These are phyloP conservation scores for Penicillium steckii DNA, from an alignment of 495 filamentous ascomycete species.

Conservation along the genomic window DNA sequence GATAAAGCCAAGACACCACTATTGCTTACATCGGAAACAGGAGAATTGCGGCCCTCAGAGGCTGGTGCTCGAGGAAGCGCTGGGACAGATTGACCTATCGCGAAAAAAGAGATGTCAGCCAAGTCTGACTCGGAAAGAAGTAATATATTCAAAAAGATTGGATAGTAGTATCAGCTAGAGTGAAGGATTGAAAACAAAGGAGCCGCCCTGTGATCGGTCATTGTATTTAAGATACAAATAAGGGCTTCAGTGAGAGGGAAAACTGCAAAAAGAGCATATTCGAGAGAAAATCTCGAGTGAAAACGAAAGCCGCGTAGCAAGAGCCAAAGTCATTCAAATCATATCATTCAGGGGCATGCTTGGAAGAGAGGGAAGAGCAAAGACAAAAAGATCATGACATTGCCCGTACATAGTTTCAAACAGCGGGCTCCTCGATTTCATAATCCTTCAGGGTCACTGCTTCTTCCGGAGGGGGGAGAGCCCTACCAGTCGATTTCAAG, in stretches of 20 bases:
- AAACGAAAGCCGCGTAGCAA: too few relatives aligned
- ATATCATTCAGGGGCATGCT: neutral
- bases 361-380: neutral
- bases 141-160: slow-evolving; percentile 6
- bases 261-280: neutral
- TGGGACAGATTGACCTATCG: slow-evolving; percentile 22
- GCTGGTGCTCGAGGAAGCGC: slow-evolving; percentile 16
- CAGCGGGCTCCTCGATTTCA: slow-evolving; percentile 41
- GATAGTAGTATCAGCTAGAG: slow-evolving; percentile 25
- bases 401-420: slow-evolving; percentile 3
- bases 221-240: slow-evolving; percentile 20
- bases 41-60: slow-evolving; percentile 25
- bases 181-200: slow-evolving; percentile 16
- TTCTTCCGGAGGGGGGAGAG: slow-evolving; percentile 25
- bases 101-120: slow-evolving; percentile 27
- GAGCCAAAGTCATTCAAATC: neutral
- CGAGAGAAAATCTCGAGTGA: neutral
- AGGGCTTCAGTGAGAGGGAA: neutral
- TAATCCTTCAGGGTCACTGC: slow-evolving; percentile 35
- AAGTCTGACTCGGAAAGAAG: slow-evolving; percentile 24
- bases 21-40: slow-evolving; percentile 22
- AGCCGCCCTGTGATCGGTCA: slow-evolving; percentile 17
- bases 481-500: slow-evolving; percentile 31
- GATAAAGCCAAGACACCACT: slow-evolving; percentile 24
- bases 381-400: neutral